Evolutionary conservation across 1,284 basidiomycete species (phyloP), one percentile per base, ranked within the genome.

Genomic region (Trametes polyzona): DNA sequence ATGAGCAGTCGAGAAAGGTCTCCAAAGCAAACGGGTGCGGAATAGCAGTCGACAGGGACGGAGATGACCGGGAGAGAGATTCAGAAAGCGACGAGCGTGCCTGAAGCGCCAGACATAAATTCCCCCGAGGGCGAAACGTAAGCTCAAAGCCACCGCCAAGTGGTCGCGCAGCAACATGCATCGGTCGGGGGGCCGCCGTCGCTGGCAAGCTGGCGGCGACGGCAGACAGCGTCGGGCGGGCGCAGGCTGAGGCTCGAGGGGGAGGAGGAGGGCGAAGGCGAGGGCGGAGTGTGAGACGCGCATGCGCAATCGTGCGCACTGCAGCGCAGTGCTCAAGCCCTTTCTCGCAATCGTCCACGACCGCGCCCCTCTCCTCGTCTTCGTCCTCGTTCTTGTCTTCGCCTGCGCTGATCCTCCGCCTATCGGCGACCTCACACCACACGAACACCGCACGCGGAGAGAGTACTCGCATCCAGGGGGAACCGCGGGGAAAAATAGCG

Each of bases 51-150:
- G 36, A 33, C 29, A 42, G 32, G 33, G 37, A 27, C 39, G 47
- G 44, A 42, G 42, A 47, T 53, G 49, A 61, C 42, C 52, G 39
- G 52, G 55, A 55, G n/a, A n/a, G n/a, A n/a, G n/a, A n/a, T n/a
- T 55, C 48, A 51, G 46, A 10, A 26, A 37, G 30, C 24, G 33
- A 37, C 17, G 42, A 37, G 54, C 33, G 53, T 55, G 59, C 58
- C 58, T 59, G 58, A 55, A 41, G 50, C 58, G 40, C 47, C 47
- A 54, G 54, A 30, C 39, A 46, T 53, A 43, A 54, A 50, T 17
- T 42, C 29, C 19, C 23, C 36, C 47, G 35, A 33, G 19, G 41
- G 48, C 41, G 41, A 37, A 39, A 44, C 50, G 50, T 26, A 44
- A 51, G 32, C 40, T 9, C 37, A 10, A 30, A n/a, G 29, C 19